Base-by-base conservation (phyloP, 78 protist species). In the Dictyostelium brefeldianum region DNA sequence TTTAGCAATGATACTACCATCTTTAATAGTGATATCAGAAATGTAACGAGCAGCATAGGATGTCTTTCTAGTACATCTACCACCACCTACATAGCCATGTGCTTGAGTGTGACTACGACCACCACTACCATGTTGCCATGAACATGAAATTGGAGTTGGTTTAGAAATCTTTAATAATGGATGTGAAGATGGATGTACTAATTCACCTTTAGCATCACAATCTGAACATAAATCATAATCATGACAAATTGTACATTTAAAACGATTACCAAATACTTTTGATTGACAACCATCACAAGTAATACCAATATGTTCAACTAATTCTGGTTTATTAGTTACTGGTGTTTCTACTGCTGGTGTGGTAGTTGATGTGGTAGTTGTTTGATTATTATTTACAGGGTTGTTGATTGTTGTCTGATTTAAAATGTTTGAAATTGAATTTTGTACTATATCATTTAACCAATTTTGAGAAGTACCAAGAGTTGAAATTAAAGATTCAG, bases 201-300 rank as follows among this genome's bases (percentile, higher is more conserved):
- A 7, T 5, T 59, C 89, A 18, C 95, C 95, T 10, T 64, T 69
- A 46, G 50, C 31, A 48, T 84, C 81, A 53, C 96, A 93, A 2
- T 31, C 27, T 48, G 41, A 48, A 53, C 96, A 93, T 5, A 93
- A n/a, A 81, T 93, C 96, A 93, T 80, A 93, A 69, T 93, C 80
- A 1, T 43, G 81, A 50, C 96, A 93, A 25, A 83, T 62, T 3
- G 92, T 54, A 69, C 96, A 93, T 70, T 93, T 93, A 59, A 69
- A 84, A 54, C 96, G 92, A 53, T 77, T 75, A 51, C 96, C 96
- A 64, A 77, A 59, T 29, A 78, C n/a, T 29, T 22, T 22, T 5
- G 73, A 29, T 4, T 22, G 4, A 43, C 96, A 93, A 48, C 64
- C 96, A 83, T 93, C 96, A 54, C 96, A 93, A n/a, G 51, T 67